Conservation (phyloP, 352 stramenopile genomes). For the Phytophthora megakarya region DNA sequence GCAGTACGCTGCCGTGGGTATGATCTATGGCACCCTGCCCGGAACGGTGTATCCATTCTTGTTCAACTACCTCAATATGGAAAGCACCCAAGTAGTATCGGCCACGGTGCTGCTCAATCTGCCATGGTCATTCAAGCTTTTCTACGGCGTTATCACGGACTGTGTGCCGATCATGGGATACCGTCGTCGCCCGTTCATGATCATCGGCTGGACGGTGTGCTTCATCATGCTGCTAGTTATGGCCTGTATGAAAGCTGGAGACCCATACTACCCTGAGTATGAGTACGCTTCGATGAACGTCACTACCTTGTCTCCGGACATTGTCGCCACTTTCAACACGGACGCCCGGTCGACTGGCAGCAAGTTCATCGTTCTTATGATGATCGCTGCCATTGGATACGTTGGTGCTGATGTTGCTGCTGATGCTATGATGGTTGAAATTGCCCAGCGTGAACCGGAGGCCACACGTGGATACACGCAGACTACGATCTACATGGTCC, state of each 20-base stretch:
- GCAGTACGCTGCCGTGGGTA: conserved; percentile 53
- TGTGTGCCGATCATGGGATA: conserved; percentile 56
- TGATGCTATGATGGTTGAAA: conserved; percentile 59
- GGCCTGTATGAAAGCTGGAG: conserved; percentile 41
- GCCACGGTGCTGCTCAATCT: conserved; percentile 47
- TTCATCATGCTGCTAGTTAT: conserved; percentile 48
- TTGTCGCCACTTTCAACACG: conserved; percentile 42
- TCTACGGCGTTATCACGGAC: conserved; percentile 58
- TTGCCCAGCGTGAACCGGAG: conserved; percentile 54
- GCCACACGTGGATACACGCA: conserved; percentile 51
- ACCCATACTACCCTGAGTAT: conserved; percentile 48
- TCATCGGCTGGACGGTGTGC: conserved; percentile 51
- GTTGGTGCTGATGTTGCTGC: conserved; percentile 52
- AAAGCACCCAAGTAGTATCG: conserved; percentile 44
- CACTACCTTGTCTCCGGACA: conserved; percentile 25
- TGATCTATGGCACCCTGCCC: conserved; percentile 49
- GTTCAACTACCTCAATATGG: conserved; percentile 56
- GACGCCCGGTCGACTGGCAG: conserved; percentile 37
- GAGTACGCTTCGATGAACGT: conserved; percentile 39
- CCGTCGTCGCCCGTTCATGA: conserved; percentile 60
- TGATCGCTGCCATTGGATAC: conserved; percentile 52
- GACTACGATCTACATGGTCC: conserved; percentile 52
- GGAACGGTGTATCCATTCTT: conserved; percentile 54
- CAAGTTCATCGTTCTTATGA: conserved; percentile 54
- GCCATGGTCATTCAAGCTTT: conserved; percentile 65